A percentile compares a stretch with the other conserved stretches of the same genome.
Evolutionary conservation across 148 eudicot genomes (phyloP).

Genomic region (Fagopyrum esculentum): DNA sequence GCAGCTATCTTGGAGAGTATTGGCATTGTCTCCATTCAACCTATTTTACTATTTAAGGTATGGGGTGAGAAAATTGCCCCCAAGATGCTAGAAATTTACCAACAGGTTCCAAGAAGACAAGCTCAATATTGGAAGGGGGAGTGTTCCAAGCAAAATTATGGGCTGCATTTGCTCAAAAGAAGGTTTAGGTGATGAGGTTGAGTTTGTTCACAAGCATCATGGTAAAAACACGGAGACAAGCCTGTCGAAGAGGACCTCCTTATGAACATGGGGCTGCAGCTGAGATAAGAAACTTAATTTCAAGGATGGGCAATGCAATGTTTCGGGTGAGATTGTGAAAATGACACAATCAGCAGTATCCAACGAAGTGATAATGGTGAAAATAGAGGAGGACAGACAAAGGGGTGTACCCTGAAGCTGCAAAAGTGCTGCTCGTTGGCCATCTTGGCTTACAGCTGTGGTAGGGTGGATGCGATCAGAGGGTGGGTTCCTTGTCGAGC

Average conservation of each 20-base stretch:
- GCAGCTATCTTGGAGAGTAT: not conserved
- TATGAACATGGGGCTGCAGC: not conserved
- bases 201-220: slow-evolving; percentile 11
- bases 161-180: slow-evolving; percentile 64
- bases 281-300: not conserved
- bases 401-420: slow-evolving; percentile 37
- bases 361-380: slow-evolving; percentile 8
- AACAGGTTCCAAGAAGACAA: too few relatives aligned
- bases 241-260: slow-evolving; percentile 18
- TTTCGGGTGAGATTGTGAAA: slow-evolving; percentile 11
- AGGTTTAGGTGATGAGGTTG: slow-evolving; percentile 17
- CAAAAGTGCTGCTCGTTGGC: slow-evolving; percentile 22
- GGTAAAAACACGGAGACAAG: slow-evolving; percentile 36
- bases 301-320: slow-evolving; percentile 19
- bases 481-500: slow-evolving; percentile 5
- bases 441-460: not conserved
- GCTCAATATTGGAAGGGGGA: not conserved
- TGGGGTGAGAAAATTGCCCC: too few relatives aligned
- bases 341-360: slow-evolving; percentile 18
- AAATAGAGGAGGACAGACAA: slow-evolving; percentile 16
- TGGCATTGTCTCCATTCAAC: not conserved
- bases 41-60: not conserved
- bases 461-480: not conserved
- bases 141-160: slow-evolving; percentile 22
- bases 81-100: too few relatives aligned